Base-by-base conservation (phyloP, 1,284 basidiomycete species). In the Irpex rosettiformis region DNA sequence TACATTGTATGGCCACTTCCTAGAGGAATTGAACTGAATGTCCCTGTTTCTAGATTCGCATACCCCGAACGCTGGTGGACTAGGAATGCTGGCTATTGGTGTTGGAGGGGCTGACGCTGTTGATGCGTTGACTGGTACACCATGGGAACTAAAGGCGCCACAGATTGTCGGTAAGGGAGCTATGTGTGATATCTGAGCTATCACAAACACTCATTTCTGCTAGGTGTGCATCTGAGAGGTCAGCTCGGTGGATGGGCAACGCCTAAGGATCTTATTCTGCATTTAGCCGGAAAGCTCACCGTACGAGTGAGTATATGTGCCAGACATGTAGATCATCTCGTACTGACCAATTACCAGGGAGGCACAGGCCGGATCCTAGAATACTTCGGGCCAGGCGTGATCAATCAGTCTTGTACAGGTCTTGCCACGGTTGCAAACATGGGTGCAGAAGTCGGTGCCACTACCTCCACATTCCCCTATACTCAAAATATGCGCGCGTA, bases 71-170 rank as follows among this genome's bases (percentile, higher is more conserved):
- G 97, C 97, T 45, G 95, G 96, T 62, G 97, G 97, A 53, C 84
- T 99, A 57, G 97, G 97, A n/a, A 86, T 96, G 81, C 84, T 99
- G 61, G 97, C 97, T 7, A 98, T 98, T 60, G 97, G 97, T 62
- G 97, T 99, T 24, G 97, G 97, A 64, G 97, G 97, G 61, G 97
- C 97, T 21, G 97, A 99, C 72, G 97, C 97, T 18, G 97, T 99
- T 29, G 97, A 99, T 73, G 97, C 95, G 13, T 91, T 99, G 88
- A 98, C 96, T 7, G 90, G 93, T 61, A 98, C 96, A 18, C 95
- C 96, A 40, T 99, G 97, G 97, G 97, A 99, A 73, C 79, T 99
- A 58, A 96, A 97, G 75, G 95, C 96, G 30, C 96, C 96, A 11
- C 83, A 91, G 65, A 83, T 97, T 45, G 85, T 93, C 55, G 94